These are phyloP conservation scores for Isoetes taiwanensis DNA, from an alignment of 75 land plant species.

Conservation along the genomic window DNA sequence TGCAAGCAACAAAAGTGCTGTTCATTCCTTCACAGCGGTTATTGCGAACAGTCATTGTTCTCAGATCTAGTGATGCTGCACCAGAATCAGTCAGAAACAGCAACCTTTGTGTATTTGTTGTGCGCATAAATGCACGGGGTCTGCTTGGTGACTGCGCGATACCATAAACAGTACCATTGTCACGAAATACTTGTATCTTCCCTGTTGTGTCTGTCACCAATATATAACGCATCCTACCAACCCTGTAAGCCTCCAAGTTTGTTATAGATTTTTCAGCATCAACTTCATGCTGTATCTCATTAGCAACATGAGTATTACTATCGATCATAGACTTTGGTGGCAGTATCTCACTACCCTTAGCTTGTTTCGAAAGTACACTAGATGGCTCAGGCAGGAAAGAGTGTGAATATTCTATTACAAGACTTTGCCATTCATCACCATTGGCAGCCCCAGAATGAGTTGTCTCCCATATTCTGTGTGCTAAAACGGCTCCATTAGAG, in stretches of 20 bases:
- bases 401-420: conserved; percentile 25
- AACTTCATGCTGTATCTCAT: not conserved
- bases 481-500: conserved; percentile 48
- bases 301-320: no score
- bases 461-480: conserved; percentile 56
- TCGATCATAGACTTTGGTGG: no score
- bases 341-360: no score
- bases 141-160: conserved; percentile 30
- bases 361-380: no score
- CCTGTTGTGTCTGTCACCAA: conserved; percentile 38
- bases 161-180: conserved; percentile 64
- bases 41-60: conserved; percentile 52
- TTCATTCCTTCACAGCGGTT: conserved; percentile 78
- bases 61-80: conserved; percentile 75
- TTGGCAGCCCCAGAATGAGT: conserved; percentile 7
- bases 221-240: conserved; percentile 53
- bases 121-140: conserved; percentile 69
- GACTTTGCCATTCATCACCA: conserved; percentile 41
- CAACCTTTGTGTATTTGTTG: conserved; percentile 44
- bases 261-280: conserved; percentile 7
- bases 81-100: conserved; percentile 66
- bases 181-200: conserved; percentile 50
- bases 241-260: conserved; percentile 55
- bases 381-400: conserved; percentile 1
- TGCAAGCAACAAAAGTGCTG: conserved; percentile 42